phyloP scores from a whole-genome alignment of 2,329 filamentous ascomycete genomes.

The Neocatenulostroma microsporum region DNA sequence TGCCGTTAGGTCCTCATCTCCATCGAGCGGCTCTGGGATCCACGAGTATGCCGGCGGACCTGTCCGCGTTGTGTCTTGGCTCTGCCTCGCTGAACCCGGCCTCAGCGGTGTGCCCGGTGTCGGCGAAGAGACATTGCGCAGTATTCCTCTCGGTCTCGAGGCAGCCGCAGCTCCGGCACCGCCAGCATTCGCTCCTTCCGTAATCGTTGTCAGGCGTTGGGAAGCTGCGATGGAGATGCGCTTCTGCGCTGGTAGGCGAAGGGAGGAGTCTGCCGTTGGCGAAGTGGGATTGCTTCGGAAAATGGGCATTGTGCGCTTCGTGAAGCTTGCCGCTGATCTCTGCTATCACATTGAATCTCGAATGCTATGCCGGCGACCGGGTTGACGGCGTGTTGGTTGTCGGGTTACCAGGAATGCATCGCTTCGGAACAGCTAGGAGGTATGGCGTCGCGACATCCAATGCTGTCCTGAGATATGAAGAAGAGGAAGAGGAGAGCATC shows the following conservation, averaged over 20 bases:
- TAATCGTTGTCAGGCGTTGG: constrained; percentile 14
- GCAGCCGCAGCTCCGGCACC: too few relatives aligned
- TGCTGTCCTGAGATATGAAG: too few relatives aligned
- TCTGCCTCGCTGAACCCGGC: constrained; percentile 1
- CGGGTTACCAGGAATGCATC: too few relatives aligned
- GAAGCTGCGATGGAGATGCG: constrained; percentile 12
- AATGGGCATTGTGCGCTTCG: too few relatives aligned
- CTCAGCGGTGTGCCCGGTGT: not conserved
- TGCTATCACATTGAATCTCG: too few relatives aligned
- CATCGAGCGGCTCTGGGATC: constrained; percentile 12
- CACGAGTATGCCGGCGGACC: constrained; percentile 23
- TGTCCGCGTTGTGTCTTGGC: constrained; percentile 12
- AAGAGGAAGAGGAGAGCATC: too few relatives aligned
- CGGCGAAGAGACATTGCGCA: not conserved
- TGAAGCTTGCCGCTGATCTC: too few relatives aligned
- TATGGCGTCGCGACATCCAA: too few relatives aligned
- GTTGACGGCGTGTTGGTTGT: too few relatives aligned
- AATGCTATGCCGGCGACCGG: too few relatives aligned
- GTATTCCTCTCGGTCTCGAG: not conserved
- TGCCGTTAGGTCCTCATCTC: constrained; percentile 10
- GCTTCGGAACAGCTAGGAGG: too few relatives aligned
- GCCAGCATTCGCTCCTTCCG: constrained; percentile 7
- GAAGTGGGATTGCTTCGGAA: not conserved
- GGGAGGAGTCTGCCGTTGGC: constrained; percentile 2
- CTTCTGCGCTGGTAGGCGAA: constrained; percentile 13